Base-by-base conservation (phyloP, 1,139 yeast species). In the Meyerozyma sp. region DNA sequence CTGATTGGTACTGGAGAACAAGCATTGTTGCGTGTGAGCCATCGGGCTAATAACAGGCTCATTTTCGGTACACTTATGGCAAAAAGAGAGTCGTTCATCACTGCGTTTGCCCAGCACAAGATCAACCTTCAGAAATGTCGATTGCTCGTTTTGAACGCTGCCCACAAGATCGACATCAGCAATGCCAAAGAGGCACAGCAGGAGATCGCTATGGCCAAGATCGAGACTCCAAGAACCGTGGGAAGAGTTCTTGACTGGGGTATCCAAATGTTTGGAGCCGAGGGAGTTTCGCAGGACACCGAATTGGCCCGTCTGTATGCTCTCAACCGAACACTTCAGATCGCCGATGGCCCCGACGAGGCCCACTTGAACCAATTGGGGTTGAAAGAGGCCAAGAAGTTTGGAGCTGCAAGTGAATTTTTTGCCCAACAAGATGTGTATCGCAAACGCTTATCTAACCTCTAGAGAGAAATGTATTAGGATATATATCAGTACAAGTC, bases 321-420 rank as follows among this genome's bases (percentile, higher is more conserved):
- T 27, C 63, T 64, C 48, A 70, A 77, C 47, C 70, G 89, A 59
- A 80, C 84, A 35, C 70, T 82, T 46, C 68, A 88, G 48, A 79
- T 82, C 47, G 88, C 89, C 14, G 90, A 83, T 58, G 88, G 89
- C 8, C 89, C 90, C 2, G 89, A 82, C 63, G 89, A 82, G 62
- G 84, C 84, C 7, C 88, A 83, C 59, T 65, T 80, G 59, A 67
- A 68, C 51, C 88, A 82, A 61, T 68, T 82, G 53, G 87, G 79
- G 9, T 66, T 79, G 45, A 59, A 64, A 38, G 76, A 73, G 47
- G 62, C 69, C 28, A 70, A 70, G 52, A 54, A 54, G 42, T 70
- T 67, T 42, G 49, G 53, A 6, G 47, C 50, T 14, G 68, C 66
- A 18, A 73, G 69, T 46, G 57, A 55, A 36, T 73, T 58, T 49